Percentiles rank a stretch among this genome's conserved stretches.
Evolutionary conservation across 257 asterid species (phyloP).

Genomic region (Forsythia suspensa): DNA sequence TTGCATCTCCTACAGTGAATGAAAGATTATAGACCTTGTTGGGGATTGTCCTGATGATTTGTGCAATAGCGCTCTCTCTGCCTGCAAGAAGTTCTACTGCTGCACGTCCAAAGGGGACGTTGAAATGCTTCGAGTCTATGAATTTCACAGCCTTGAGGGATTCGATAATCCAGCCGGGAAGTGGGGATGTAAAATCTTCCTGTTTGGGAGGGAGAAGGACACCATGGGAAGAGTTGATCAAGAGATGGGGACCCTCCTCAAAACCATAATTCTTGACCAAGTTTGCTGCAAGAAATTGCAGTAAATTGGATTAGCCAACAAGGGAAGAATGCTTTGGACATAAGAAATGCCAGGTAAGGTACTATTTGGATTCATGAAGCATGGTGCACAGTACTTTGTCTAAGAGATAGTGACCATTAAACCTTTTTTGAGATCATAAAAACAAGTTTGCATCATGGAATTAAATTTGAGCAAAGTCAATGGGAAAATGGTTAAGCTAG

Average conservation of each 20-base stretch:
- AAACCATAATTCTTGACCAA: conserved; percentile 70
- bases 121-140: conserved; percentile 66
- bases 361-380: too few species aligned
- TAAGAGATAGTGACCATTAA: too few species aligned
- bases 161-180: conserved; percentile 90
- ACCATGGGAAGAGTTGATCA: conserved; percentile 67
- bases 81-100: conserved; percentile 87
- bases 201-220: conserved; percentile 82
- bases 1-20: conserved; percentile 69
- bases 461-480: too few species aligned
- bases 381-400: too few species aligned
- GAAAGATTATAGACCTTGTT: conserved; percentile 48
- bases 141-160: conserved; percentile 74
- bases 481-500: too few species aligned
- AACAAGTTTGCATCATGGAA: too few species aligned
- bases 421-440: too few species aligned
- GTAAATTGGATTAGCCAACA: background rate
- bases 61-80: conserved; percentile 77
- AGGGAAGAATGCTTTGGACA: background rate
- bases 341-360: background rate
- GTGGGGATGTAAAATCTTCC: conserved; percentile 70
- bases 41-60: conserved; percentile 60
- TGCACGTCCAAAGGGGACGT: conserved; percentile 61
- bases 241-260: conserved; percentile 80
- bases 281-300: conserved; percentile 42